Evolutionary conservation across 805 yeast species (phyloP), one percentile per base, ranked within the genome.

Genomic region (Saccharomycopsis microspora): DNA sequence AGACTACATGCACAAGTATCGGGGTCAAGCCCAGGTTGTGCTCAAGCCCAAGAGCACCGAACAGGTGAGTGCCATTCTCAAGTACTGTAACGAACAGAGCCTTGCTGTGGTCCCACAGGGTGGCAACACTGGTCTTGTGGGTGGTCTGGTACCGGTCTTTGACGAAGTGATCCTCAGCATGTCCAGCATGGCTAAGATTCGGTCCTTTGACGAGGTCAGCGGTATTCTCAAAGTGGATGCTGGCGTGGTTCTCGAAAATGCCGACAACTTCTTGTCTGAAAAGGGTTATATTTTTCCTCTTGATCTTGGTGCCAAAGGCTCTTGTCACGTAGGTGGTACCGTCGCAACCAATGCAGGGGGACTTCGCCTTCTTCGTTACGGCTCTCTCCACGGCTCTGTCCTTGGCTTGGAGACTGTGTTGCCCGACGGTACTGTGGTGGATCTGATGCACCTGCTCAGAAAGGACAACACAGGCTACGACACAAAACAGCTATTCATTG

Each of bases 271-370:
- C 58, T 66, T 89, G 47, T 80, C 82, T 11, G 93, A 86, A 49
- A 67, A 77, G n/a, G 95, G 93, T 3, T 83, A 83, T 65, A 85
- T 89, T 47, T 89, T 88, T 72, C 97, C 97, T 31, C 70, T 89
- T 45, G 97, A 89, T 62, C 68, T 89, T 52, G 97, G 97, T 49
- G 97, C 97, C 37, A 89, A 89, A 67, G 97, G 97, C 9, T 86
- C 96, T 1, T 90, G 97, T 62, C 95, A 86, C 57, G 81, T 90
- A 53, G 97, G 97, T 56, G 97, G 97, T 55, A 85, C 81, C 46
- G 90, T 87, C 41, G 95, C 96, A 19, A 87, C 96, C 19, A 90
- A 90, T 62, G 97, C 97, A 4, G 97, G 97, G 60, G 97, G 97
- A 1, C 72, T 89, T 57, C 71, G 97, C 60, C 70, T 89, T 44